phyloP scores from a whole-genome alignment of 78 protist species.

The Dictyostelium discoideum region dicty_2.7 NC_007091.3:4190501-4191000 shows the following conservation, averaged over 20 bases:
- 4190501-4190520: slow-evolving; percentile 7
- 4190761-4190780: neutral
- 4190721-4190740: neutral
- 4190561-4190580: neutral
- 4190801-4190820: neutral
- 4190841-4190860: neutral
- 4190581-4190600: slow-evolving; percentile 4
- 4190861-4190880: slow-evolving; percentile 1
- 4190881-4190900: slow-evolving; percentile 37
- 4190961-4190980: neutral
- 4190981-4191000: neutral
- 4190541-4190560: neutral
- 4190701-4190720: slow-evolving; percentile 19
- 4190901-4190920: neutral
- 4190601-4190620: neutral
- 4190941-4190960: neutral
- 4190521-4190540: slow-evolving; percentile 16
- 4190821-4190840: neutral
- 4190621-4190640: slow-evolving; percentile 1
- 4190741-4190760: neutral
- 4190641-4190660: slow-evolving; percentile 35
- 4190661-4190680: neutral
- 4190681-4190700: neutral
- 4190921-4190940: slow-evolving; percentile 14
- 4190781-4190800: neutral